Conservation (phyloP, 2,329 filamentous ascomycete species). For the Monilinia polystroma region DNA sequence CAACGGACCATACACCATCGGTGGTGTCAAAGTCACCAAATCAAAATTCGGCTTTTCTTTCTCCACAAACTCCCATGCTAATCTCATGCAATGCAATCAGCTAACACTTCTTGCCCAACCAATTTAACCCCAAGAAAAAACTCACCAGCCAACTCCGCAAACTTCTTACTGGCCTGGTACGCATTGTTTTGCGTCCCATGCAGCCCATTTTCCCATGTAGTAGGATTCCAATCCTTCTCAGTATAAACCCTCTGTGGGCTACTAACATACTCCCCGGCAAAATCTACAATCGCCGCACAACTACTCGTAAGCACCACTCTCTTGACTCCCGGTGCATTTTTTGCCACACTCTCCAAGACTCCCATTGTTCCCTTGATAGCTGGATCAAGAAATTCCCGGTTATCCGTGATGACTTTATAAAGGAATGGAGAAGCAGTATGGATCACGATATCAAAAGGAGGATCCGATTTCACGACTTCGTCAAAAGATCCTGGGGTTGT, state of each 20-base stretch:
- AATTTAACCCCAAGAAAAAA: not conserved
- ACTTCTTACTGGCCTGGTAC: conserved; percentile 57
- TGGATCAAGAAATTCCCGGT: conserved; percentile 49
- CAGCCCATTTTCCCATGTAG: conserved; percentile 47
- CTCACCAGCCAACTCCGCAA: conserved; percentile 57
- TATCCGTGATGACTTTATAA: conserved; percentile 37
- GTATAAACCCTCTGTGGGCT: conserved; percentile 41
- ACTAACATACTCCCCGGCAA: conserved; percentile 23
- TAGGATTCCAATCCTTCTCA: conserved; percentile 55
- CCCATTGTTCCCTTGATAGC: conserved; percentile 62
- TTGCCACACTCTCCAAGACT: conserved; percentile 68
- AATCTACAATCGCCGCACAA: conserved; percentile 38
- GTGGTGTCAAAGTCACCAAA: conserved; percentile 59
- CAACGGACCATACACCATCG: conserved; percentile 61
- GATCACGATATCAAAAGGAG: conserved; percentile 53
- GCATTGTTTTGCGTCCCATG: conserved; percentile 43
- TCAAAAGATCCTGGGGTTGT: conserved; percentile 69
- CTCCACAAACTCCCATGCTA: conserved; percentile 60
- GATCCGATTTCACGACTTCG: conserved; percentile 57
- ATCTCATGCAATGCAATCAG: not conserved
- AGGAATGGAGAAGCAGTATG: conserved; percentile 64
- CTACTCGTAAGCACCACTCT: conserved; percentile 60
- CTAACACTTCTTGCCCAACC: not conserved
- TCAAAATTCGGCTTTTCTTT: conserved; percentile 54
- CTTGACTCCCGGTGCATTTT: conserved; percentile 59